Conservation (phyloP, 495 filamentous ascomycete genomes). For the Parathielavia hyrcaniae region DNA sequence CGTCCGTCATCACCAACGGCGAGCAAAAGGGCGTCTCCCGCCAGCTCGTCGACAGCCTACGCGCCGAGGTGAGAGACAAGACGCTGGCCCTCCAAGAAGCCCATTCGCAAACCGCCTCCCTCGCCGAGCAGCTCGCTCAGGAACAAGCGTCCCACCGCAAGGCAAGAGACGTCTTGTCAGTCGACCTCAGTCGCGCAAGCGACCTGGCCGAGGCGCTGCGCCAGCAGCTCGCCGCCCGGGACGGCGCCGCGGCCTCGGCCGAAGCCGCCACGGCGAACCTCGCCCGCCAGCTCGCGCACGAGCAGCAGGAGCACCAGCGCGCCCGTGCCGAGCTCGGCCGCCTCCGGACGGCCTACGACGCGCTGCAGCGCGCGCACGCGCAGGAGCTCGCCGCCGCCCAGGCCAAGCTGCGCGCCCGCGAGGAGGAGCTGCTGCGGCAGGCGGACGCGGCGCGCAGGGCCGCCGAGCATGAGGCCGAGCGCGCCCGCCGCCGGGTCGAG, state of each 20-base stretch:
- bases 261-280: conserved; percentile 57
- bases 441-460: conserved; percentile 22
- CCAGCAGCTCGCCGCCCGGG: conserved; percentile 60
- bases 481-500: conserved; percentile 40
- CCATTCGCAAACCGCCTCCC: conserved; percentile 58
- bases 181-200: conserved; percentile 59
- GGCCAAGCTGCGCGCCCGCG: conserved; percentile 33
- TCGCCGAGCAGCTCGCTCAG: conserved; percentile 66
- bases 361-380: conserved; percentile 49
- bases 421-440: neutral
- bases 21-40: conserved; percentile 77
- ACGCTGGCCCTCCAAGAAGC: conserved; percentile 60
- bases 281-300: conserved; percentile 60
- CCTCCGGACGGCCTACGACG: conserved; percentile 63
- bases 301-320: conserved; percentile 60
- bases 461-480: conserved; percentile 39
- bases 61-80: conserved; percentile 68
- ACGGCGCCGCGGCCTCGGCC: conserved; percentile 55
- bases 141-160: conserved; percentile 69
- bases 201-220: conserved; percentile 63
- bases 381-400: conserved; percentile 36
- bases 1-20: conserved; percentile 69
- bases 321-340: conserved; percentile 62
- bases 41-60: conserved; percentile 75
- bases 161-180: conserved; percentile 58